Evolutionary conservation across 2,329 filamentous ascomycete species (phyloP), one percentile per base, ranked within the genome.

Genomic region (Cercospora sp.): DNA sequence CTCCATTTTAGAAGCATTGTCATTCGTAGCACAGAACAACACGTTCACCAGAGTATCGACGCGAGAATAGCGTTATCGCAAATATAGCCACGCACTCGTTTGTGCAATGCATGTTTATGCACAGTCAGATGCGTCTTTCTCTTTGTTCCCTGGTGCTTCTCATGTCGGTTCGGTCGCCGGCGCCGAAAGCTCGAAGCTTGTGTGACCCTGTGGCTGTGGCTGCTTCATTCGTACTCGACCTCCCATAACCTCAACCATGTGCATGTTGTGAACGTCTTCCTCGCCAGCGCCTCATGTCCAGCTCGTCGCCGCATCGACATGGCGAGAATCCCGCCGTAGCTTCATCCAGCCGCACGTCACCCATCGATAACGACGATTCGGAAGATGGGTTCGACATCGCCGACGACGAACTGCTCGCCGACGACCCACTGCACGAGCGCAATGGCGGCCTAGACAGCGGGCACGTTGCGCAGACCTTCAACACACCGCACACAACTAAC

Each of bases 401-500:
- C 76, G 82, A 88, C 69, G 82, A 84, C 72, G 80, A 84, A 69
- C 77, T 79, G 31, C 75, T 83, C 65, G 71, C 72, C 12, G 73
- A 73, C 10, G 75, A 79, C 67, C 74, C 74, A 28, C 66, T 78
- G 28, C 70, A 71, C 40, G 69, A 67, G 31, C 60, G 45, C 26
- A 81, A 82, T 64, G 79, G 82, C 61, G 80, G 83, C 53, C 75
- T 86, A 36, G 79, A 81, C 64, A 82, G 86, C 42, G 77, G 77
- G 81, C 82, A 77, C 23, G 73, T 65, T 20, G 48, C 12, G 16
- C 13, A 30, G 45, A 40, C n/a, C 23, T n/a, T 36, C 4, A 7
- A 26, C 23, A 63, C 30, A 2, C 23, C 5, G 2, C 28, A 20
- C 23, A n/a, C 30, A 31, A 60, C 70, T 73, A 64, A 72, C 67